Base-by-base conservation (phyloP, 257 asterid genomes). In the Schizonepeta tenuifolia region DNA sequence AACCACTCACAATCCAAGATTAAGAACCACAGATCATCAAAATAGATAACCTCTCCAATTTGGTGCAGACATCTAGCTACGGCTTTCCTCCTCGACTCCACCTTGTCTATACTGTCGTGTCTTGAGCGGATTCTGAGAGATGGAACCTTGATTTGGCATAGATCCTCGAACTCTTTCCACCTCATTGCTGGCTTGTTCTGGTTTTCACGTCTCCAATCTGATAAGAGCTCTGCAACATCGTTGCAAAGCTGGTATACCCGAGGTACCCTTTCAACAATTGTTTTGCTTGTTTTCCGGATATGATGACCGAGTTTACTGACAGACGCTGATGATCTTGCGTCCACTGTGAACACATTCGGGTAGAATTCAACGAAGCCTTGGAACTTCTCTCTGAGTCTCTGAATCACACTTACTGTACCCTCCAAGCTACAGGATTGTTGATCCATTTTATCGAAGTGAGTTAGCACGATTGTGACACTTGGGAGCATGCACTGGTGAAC, bases 291-390 rank as follows among this genome's bases (percentile, higher is more conserved):
- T 77, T 77, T 81, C 22, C 87, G 81, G 33, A 90, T 50, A 74
- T 92, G 97, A 63, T 87, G 91, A 59, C 86, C 70, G 69, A 92
- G 87, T 65, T 83, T 86, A 82, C 83, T 78, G 80, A 87, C 93
- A 2, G 95, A 88, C 9, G 95, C 91, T 35, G 96, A 83, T 74
- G 98, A 88, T 84, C 97, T 88, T 49, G 98, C 97, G 63, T 90
- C 98, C 15, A 92, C 90, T 1, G 98, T 89, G 61, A 92, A 90
- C 26, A 90, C 87, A n/a, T 92, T 89, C 9, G 96, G 95, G 72
- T 87, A 82, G 71, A 92, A 86, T 51, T 88, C 96, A 56, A 92
- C 86, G 51, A 83, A 81, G 0, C 89, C 91, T 18, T 84, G 87
- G 59, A 90, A 92, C 31, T 82, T 83, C 1, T 88, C 96, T 76